Conservation (phyloP, 805 yeast species). For the Pichia manshurica region DNA sequence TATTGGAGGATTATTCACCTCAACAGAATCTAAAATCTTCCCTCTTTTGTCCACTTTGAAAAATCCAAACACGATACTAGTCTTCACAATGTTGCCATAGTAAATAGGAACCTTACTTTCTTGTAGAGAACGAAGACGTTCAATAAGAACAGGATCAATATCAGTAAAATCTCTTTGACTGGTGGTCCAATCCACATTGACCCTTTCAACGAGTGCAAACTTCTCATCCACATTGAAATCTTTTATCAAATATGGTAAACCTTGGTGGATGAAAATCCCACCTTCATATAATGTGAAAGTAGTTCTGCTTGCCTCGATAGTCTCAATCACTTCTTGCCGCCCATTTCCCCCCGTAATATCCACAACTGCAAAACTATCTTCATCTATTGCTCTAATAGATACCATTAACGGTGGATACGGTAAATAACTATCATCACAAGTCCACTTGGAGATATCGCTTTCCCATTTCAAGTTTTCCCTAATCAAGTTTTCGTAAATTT, state of each 20-base stretch:
- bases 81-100: slow-evolving; percentile 68
- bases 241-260: slow-evolving; percentile 77
- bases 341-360: slow-evolving; percentile 76
- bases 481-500: slow-evolving; percentile 19
- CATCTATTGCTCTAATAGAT: slow-evolving; percentile 77
- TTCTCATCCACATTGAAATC: slow-evolving; percentile 77
- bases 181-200: slow-evolving; percentile 92
- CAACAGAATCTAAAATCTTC: slow-evolving; percentile 87
- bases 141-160: slow-evolving; percentile 79
- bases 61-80: slow-evolving; percentile 83
- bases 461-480: slow-evolving; percentile 37
- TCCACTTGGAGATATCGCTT: slow-evolving; percentile 42
- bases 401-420: slow-evolving; percentile 82
- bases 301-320: slow-evolving; percentile 81
- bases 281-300: slow-evolving; percentile 88
- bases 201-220: slow-evolving; percentile 80
- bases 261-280: slow-evolving; percentile 91
- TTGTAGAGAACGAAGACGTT: slow-evolving; percentile 52
- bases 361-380: slow-evolving; percentile 79
- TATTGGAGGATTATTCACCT: slow-evolving; percentile 85
- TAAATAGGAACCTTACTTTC: slow-evolving; percentile 52
- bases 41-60: slow-evolving; percentile 76
- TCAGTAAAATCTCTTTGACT: slow-evolving; percentile 88
- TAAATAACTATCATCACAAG: slow-evolving; percentile 51
- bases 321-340: slow-evolving; percentile 75